Evolutionary conservation across 2,329 filamentous ascomycete species (phyloP), one percentile per base, ranked within the genome.

Genomic region (Cladosporium sp.): DNA sequence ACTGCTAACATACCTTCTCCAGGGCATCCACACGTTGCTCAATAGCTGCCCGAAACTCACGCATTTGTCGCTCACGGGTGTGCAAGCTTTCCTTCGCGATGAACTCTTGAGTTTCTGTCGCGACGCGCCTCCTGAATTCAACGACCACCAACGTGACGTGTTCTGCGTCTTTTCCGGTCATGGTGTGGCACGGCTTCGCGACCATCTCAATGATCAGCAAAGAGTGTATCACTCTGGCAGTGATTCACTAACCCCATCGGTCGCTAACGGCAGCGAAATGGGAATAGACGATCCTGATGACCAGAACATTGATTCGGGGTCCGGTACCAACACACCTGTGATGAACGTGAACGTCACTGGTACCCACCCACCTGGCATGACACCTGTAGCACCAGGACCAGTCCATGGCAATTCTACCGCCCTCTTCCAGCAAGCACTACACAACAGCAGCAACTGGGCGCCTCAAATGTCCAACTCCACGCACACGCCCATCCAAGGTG

Each of bases 131-230:
- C 79, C 85, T 88, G 95, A 98, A 78, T 99, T 99, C 76, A 98
- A 93, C 21, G 91, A 94, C 56, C 93, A 97, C 75, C 95, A 99
- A 77, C 88, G 95, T 68, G 90, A 94, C 62, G 92, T 98, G 8
- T 99, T 99, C 76, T 99, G 95, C 75, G 95, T 99, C 63, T 99
- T 99, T 78, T 97, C 93, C 1, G 94, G 95, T 6, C 85, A 87
- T 29, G 93, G 93, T 64, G 94, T 99, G 1, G 82, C 83, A 50
- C 86, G 87, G 49, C 86, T 99, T 29, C 89, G 94, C 50, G 85
- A 89, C 31, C 91, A 93, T 74, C 84, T 99, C 46, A 96, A 93
- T 69, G 78, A 79, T 68, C 72, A 73, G 60, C 72, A 72, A 59
- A 29, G 52, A 18, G n/a, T 40, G 12, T 65, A 60, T 49, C 56